phyloP scores from a whole-genome alignment of 1,284 basidiomycete genomes.

The Amylostereum areolatum region DNA sequence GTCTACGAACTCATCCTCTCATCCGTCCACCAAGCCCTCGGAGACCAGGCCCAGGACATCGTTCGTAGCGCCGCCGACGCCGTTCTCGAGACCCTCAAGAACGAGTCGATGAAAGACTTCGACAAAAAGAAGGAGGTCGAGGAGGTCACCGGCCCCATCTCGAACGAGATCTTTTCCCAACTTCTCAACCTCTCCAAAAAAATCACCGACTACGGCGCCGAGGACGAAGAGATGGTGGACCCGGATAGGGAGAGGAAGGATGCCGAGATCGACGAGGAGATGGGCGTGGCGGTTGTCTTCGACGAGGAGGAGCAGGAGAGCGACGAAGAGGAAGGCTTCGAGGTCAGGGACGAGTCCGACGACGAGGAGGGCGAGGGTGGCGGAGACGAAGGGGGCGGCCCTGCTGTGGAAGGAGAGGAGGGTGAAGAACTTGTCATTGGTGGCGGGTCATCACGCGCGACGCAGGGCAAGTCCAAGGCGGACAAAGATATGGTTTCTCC shows the following conservation, averaged over 20 bases:
- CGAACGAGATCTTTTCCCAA: constrained; percentile 80
- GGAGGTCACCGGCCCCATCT: constrained; percentile 66
- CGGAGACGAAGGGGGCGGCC: constrained; percentile 29
- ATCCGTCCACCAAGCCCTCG: constrained; percentile 76
- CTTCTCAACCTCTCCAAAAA: constrained; percentile 89
- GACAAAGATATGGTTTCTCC: constrained; percentile 84
- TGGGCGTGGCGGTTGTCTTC: constrained; percentile 93
- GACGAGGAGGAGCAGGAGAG: constrained; percentile 94
- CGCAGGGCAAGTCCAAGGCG: constrained; percentile 41
- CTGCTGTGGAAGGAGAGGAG: constrained; percentile 37
- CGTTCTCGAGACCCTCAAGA: constrained; percentile 88
- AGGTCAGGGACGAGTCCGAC: constrained; percentile 74
- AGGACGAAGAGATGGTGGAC: constrained; percentile 73
- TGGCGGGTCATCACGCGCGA: constrained; percentile 38
- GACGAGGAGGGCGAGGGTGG: constrained; percentile 68
- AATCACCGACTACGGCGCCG: constrained; percentile 91
- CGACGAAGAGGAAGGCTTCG: constrained; percentile 82
- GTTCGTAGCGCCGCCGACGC: constrained; percentile 92
- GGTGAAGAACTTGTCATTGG: constrained; percentile 67
- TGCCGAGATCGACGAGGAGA: constrained; percentile 86
- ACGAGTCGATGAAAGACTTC: constrained; percentile 88
- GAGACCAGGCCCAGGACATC: constrained; percentile 95
- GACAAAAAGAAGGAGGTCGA: constrained; percentile 97
- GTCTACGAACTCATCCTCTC: constrained; percentile 93
- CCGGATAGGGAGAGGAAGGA: constrained; percentile 75